Percentiles rank a stretch among this genome's conserved stretches.
Evolutionary conservation across 305 asterid genomes (phyloP).

Genomic region (Solanum hybrid): DNA sequence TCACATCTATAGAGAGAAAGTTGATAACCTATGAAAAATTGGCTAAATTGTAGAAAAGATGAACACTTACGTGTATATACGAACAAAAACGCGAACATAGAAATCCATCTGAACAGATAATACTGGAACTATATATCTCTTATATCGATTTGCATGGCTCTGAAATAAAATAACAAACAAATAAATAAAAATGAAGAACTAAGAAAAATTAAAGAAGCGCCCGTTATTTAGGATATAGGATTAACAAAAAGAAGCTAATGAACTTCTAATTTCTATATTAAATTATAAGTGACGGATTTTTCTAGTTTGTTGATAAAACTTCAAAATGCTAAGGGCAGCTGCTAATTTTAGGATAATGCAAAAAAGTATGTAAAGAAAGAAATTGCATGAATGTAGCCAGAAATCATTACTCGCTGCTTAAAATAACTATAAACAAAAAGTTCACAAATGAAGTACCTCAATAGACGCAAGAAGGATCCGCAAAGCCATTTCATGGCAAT

Average conservation of each 20-base stretch:
- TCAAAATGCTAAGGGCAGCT: background rate
- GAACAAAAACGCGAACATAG: conserved; percentile 93
- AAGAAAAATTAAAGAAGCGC: background rate
- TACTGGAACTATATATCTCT: conserved; percentile 84
- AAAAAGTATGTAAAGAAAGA: background rate
- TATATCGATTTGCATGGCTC: conserved; percentile 20
- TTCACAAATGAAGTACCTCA: conserved; percentile 41
- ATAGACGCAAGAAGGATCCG: conserved; percentile 80
- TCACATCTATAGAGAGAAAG: conserved; percentile 7
- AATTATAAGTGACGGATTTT: background rate
- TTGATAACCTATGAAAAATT: background rate
- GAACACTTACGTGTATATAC: conserved; percentile 68
- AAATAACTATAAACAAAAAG: background rate
- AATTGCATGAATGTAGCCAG: background rate
- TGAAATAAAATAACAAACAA: background rate
- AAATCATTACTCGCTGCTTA: background rate
- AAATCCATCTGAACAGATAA: conserved; percentile 95
- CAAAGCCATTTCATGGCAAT: conserved; percentile 96
- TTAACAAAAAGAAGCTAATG: background rate
- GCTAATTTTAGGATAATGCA: background rate
- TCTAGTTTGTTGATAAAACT: background rate
- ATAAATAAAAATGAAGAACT: background rate
- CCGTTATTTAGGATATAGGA: background rate
- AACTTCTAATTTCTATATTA: background rate
- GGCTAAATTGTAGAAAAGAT: conserved; percentile 7